Evolutionary conservation across 176 grass and related monocot species (phyloP), one percentile per base, ranked within the genome.

Genomic region (Hordeum vulgare): DNA sequence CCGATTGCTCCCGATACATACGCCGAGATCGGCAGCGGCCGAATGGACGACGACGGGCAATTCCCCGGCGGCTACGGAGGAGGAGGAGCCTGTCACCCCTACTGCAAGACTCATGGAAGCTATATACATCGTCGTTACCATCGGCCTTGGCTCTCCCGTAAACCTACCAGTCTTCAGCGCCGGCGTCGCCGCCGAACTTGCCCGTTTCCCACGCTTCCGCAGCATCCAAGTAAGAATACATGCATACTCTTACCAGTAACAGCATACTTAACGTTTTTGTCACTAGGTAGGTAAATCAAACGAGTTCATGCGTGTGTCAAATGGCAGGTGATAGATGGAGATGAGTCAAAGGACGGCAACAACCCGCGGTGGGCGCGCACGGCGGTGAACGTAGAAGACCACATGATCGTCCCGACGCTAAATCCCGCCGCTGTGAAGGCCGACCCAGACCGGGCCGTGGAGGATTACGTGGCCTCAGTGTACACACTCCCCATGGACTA

Each of bases 131-230:
- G 76, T 97, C 40, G 87, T 86, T 47, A 63, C 85, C 4, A 61
- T 97, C 20, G 94, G 94, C 14, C 2, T 41, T 28, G 80, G 36
- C 5, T 85, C 83, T 7, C 76, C 80, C 7, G 74, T 94, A 1
- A 79, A 94, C 42, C 54, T 92, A 66, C 56, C 71, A 37, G 17
- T 23, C 53, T 27, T 78, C 62, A 85, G 85, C 70, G 66, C 75
- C 61, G 94, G 94, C 75, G 59, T 97, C 57, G 79, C 75, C 28
- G 89, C 80, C 15, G 77, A 88, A 28, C 71, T 97, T 77, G 72
- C 74, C 0, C 85, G 83, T 21, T 76, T 92, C 86, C 94, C 92
- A 0, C 91, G 87, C 57, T 97, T 97, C 85, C 83, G 83, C 26
- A 90, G 92, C 86, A 80, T 97, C 34, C 94, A 89, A 44, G 89